These are phyloP conservation scores for Fusarium praegraminearum DNA, from an alignment of 2,329 filamentous ascomycete species.

Conservation along the genomic window DNA sequence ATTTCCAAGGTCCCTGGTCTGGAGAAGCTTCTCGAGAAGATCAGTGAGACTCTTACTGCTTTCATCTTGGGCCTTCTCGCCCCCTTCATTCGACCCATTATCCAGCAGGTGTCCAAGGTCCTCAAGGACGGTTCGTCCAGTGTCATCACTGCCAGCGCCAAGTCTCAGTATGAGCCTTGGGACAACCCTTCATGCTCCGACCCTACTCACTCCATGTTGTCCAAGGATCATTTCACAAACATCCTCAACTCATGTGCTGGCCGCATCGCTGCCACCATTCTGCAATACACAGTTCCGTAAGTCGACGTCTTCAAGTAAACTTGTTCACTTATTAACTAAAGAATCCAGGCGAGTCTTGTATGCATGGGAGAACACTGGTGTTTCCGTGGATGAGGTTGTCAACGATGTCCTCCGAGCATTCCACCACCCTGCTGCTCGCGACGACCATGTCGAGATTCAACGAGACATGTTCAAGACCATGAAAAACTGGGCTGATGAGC, in stretches of 20 bases:
- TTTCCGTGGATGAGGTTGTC: slow-evolving; percentile 85
- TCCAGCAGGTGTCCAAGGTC: slow-evolving; percentile 84
- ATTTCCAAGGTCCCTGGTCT: slow-evolving; percentile 94
- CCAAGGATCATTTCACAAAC: slow-evolving; percentile 88
- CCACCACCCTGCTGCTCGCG: slow-evolving; percentile 88
- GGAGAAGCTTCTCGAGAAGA: slow-evolving; percentile 90
- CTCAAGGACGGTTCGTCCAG: slow-evolving; percentile 87
- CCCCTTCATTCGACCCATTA: slow-evolving; percentile 92
- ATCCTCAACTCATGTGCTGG: slow-evolving; percentile 82
- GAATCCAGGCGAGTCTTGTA: slow-evolving; percentile 77
- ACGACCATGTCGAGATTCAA: slow-evolving; percentile 82
- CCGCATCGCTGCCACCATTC: slow-evolving; percentile 76
- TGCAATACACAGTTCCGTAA: slow-evolving; percentile 88
- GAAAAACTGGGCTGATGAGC: slow-evolving; percentile 80
- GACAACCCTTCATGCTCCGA: slow-evolving; percentile 79
- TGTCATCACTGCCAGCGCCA: slow-evolving; percentile 74
- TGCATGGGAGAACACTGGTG: slow-evolving; percentile 89
- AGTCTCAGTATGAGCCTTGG: slow-evolving; percentile 84
- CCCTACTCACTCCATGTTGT: slow-evolving; percentile 84
- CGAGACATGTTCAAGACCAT: slow-evolving; percentile 90
- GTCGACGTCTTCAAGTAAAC: slow-evolving; percentile 42
- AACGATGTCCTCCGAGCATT: slow-evolving; percentile 85
- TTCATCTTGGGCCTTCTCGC: slow-evolving; percentile 92
- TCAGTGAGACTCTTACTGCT: slow-evolving; percentile 90
- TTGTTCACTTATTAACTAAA: slow-evolving; percentile 12